These are phyloP conservation scores for Afroboletus lepidellus DNA, from an alignment of 1,284 basidiomycete genomes.

Conservation along the genomic window DNA sequence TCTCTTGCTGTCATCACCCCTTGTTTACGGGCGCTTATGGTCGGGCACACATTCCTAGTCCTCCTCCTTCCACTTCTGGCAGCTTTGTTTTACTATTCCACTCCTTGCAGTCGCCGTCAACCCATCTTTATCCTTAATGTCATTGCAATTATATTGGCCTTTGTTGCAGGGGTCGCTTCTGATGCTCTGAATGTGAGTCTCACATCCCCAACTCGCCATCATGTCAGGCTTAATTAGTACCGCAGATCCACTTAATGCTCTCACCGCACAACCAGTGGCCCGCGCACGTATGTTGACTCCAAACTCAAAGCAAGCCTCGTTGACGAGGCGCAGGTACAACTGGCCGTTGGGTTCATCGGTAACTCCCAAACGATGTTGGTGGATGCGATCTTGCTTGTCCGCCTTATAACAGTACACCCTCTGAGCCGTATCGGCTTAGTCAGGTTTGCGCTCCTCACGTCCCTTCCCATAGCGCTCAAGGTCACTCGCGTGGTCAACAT, in stretches of 20 bases:
- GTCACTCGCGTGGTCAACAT: constrained; percentile 14
- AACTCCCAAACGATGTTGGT: constrained; percentile 17
- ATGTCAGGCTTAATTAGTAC: background rate
- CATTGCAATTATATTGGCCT: constrained; percentile 5
- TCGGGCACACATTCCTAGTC: constrained; percentile 16
- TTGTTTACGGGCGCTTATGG: constrained; percentile 9
- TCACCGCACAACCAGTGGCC: constrained; percentile 8
- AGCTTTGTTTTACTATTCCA: constrained; percentile 29
- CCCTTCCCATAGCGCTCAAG: constrained; percentile 18
- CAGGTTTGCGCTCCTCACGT: constrained; percentile 16
- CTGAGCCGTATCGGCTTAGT: constrained; percentile 10
- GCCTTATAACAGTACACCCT: constrained; percentile 20
- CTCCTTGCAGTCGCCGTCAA: constrained; percentile 14
- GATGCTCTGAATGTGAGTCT: constrained; percentile 10
- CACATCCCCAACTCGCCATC: background rate
- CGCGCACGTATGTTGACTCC: constrained; percentile 4
- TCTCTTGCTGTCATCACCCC: background rate
- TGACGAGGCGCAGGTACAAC: constrained; percentile 1
- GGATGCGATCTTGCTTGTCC: constrained; percentile 24
- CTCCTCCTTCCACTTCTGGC: constrained; percentile 24
- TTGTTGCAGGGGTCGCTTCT: constrained; percentile 1
- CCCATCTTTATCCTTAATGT: constrained; percentile 30
- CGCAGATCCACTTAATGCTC: constrained; percentile 15
- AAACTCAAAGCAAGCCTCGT: background rate
- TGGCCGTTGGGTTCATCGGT: constrained; percentile 13